Base-by-base conservation (phyloP, 169 alveolate genomes). In the Eimeria sp. region DNA sequence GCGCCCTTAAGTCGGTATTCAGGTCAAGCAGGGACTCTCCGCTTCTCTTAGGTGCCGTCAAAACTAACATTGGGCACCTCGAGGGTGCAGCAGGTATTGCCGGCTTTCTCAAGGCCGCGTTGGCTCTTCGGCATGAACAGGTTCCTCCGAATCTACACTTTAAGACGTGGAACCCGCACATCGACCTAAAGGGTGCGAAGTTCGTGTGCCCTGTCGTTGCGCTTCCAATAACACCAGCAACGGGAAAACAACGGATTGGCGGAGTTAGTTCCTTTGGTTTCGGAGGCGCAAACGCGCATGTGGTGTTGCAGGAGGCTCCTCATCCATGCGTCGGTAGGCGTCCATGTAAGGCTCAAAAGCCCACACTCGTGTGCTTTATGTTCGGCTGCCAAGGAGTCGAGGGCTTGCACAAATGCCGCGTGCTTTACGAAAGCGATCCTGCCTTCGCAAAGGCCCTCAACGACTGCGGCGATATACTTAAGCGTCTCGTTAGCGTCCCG, bases 1-100 rank as follows among this genome's bases (percentile, higher is more conserved):
- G 97, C 22, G 98, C 98, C 11, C 88, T 95, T 75, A 94, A 95
- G 70, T 57, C 96, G 20, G 97, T 97, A 22, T 97, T 97, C 84
- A 95, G 97, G 45, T 87, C 87, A 40, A 65, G 88, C 61, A 89
- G 98, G 72, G 97, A 96, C 78, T 80, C 97, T 13, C 98, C 98
- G n/a, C 94, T 98, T 54, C 95, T 97, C 61, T 89, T 98, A 34
- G 98, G 98, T 2, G 98, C 98, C 9, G 96, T 97, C 57, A 98
- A 98, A 96, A 97, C 98, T 43, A 98, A 98, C 95, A 96, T 98
- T 76, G 98, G 98, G 4, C 98, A 98, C 78, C 92, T 97, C 83
- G 98, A 98, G 88, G 98, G 98, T 25, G 98, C 98, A 25, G 98
- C 98, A 30, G 98, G 98, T 25, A 97, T 97, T 89, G 97, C 98